Conservation (phyloP, 176 grass and related monocot genomes). For the Ampelocalamus luodianensis region DNA sequence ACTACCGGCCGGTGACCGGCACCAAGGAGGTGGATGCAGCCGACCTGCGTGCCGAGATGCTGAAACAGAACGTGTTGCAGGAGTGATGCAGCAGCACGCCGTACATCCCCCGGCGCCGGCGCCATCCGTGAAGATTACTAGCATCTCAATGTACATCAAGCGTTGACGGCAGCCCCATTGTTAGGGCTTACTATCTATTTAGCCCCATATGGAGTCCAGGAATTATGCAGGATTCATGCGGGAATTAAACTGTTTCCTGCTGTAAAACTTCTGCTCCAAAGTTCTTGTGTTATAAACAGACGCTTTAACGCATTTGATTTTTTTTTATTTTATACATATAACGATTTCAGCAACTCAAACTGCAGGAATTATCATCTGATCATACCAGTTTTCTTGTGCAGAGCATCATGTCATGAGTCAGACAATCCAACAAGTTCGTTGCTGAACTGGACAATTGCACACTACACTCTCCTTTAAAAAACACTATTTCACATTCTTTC, state of each 20-base stretch:
- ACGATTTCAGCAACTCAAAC: no score
- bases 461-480: no score
- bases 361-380: no score
- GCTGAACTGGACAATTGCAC: no score
- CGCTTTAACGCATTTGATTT: no score
- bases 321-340: no score
- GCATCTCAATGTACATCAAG: background rate
- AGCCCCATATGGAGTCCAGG: no score
- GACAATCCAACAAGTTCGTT: no score
- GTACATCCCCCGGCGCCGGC: background rate
- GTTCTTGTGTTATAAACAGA: background rate
- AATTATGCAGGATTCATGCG: background rate
- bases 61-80: constrained; percentile 34
- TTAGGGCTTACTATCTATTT: background rate
- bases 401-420: no score
- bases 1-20: constrained; percentile 58
- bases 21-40: constrained; percentile 50
- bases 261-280: background rate
- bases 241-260: background rate
- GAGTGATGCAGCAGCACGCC: background rate
- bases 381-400: no score
- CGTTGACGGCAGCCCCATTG: background rate
- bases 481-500: background rate
- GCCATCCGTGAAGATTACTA: background rate
- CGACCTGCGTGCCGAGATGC: constrained; percentile 49